Percentiles rank a stretch among this genome's conserved stretches.
Conservation (phyloP, 257 asterid genomes). For the Solanum paucissectum region DNA sequence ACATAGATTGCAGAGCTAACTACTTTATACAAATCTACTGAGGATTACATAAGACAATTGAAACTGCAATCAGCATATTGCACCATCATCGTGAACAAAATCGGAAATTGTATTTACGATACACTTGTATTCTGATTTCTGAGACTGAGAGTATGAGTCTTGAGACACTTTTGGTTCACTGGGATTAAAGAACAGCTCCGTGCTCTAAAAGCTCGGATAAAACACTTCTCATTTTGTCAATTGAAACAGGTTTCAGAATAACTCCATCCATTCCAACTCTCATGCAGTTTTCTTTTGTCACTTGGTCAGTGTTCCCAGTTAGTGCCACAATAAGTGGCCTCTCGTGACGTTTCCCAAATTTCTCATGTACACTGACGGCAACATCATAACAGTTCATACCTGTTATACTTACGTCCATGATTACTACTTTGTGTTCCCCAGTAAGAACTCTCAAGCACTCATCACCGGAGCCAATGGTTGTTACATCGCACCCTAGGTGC, state of each 20-base stretch:
- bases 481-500: slow-evolving; percentile 86
- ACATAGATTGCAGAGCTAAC: neutral
- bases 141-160: neutral
- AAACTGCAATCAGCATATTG: neutral
- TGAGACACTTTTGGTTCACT: slow-evolving; percentile 5
- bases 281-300: slow-evolving; percentile 59
- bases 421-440: slow-evolving; percentile 68
- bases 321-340: slow-evolving; percentile 71
- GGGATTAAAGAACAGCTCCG: slow-evolving; percentile 43
- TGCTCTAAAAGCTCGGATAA: slow-evolving; percentile 70
- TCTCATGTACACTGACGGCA: slow-evolving; percentile 57
- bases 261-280: slow-evolving; percentile 86
- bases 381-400: slow-evolving; percentile 50
- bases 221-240: slow-evolving; percentile 79
- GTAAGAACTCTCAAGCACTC: slow-evolving; percentile 58
- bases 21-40: neutral
- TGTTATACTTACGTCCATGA: slow-evolving; percentile 55
- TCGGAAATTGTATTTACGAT: neutral
- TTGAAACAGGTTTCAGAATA: slow-evolving; percentile 67
- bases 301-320: slow-evolving; percentile 54
- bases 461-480: slow-evolving; percentile 56
- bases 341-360: slow-evolving; percentile 42
- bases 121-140: neutral
- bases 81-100: neutral
- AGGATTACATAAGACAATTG: neutral